Base-by-base conservation (phyloP, 305 asterid genomes). In the Fraxinus angustifolia region DNA sequence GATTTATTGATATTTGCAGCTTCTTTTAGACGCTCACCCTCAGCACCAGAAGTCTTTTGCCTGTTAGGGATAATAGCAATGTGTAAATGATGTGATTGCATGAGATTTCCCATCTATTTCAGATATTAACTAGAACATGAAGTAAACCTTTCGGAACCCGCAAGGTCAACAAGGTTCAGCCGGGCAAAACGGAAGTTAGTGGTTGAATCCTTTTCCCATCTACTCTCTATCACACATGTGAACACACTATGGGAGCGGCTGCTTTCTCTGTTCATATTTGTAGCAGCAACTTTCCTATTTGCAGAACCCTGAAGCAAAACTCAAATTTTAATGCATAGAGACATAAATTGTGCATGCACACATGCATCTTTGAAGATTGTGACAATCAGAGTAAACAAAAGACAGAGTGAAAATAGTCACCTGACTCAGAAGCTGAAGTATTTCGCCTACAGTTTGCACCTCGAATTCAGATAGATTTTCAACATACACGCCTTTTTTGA, bases 201-300 rank as follows among this genome's bases (percentile, higher is more conserved):
- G 31, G 90, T 78, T 60, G 98, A 94, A 88, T 93, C 94, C 87
- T 92, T 96, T 85, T 93, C 98, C 99, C 99, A 96, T 74, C 86
- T 88, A 86, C 99, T 93, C 88, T 96, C 98, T 76, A 96, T 94
- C 82, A 94, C 98, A 90, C 99, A 96, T 38, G 98, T 96, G 85
- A 96, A 94, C 74, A 96, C 99, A 86, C 99, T 89, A 84, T 96
- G 99, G 8, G 99, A 96, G 40, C 99, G 98, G 75, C 99, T 96
- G 89, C 99, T 96, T 91, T 94, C 99, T 89, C 97, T 93, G 88
- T 96, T 96, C 99, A 96, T 96, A 84, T 94, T 94, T 75, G 99
- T 96, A 4, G 99, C 93, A 62, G 98, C 99, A 82, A 96, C 99
- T 88, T 78, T 96, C 82, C 99, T 92, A 79, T 92, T 96, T 78